These are phyloP conservation scores for Nakazawaea wickerhamii DNA, from an alignment of 805 yeast species.

Conservation along the genomic window DNA sequence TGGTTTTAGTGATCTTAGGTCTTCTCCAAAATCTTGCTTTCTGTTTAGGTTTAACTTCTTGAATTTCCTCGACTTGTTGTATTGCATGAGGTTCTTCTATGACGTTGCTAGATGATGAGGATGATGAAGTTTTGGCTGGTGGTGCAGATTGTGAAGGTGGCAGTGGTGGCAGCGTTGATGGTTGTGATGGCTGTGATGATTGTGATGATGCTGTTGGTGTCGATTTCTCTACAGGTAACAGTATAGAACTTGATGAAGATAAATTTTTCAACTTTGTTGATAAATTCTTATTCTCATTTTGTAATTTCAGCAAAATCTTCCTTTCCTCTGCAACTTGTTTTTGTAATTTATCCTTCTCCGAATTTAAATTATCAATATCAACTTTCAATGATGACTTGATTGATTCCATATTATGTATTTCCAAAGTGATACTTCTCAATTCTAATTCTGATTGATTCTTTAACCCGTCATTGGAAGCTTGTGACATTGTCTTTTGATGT, in stretches of 20 bases:
- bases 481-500: slow-evolving; percentile 40
- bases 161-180: slow-evolving; percentile 13
- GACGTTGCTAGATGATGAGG: not conserved
- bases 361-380: slow-evolving; percentile 48
- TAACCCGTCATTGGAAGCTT: slow-evolving; percentile 32
- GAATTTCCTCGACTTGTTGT: slow-evolving; percentile 12
- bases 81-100: slow-evolving; percentile 2
- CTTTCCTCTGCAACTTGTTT: slow-evolving; percentile 33
- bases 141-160: slow-evolving; percentile 12
- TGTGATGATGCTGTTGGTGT: slow-evolving; percentile 12
- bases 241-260: slow-evolving; percentile 16
- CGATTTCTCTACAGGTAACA: slow-evolving; percentile 5
- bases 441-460: slow-evolving; percentile 33
- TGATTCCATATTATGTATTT: slow-evolving; percentile 32
- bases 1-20: slow-evolving; percentile 12
- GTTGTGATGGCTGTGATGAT: slow-evolving; percentile 13
- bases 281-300: slow-evolving; percentile 7
- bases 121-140: slow-evolving; percentile 12
- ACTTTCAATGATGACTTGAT: slow-evolving; percentile 37
- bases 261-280: not conserved
- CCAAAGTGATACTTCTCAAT: slow-evolving; percentile 31
- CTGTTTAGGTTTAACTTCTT: slow-evolving; percentile 18
- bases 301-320: slow-evolving; percentile 15
- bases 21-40: slow-evolving; percentile 28
- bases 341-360: slow-evolving; percentile 40